phyloP scores from a whole-genome alignment of 495 filamentous ascomycete species.

The Penicillium desertorum region DNA sequence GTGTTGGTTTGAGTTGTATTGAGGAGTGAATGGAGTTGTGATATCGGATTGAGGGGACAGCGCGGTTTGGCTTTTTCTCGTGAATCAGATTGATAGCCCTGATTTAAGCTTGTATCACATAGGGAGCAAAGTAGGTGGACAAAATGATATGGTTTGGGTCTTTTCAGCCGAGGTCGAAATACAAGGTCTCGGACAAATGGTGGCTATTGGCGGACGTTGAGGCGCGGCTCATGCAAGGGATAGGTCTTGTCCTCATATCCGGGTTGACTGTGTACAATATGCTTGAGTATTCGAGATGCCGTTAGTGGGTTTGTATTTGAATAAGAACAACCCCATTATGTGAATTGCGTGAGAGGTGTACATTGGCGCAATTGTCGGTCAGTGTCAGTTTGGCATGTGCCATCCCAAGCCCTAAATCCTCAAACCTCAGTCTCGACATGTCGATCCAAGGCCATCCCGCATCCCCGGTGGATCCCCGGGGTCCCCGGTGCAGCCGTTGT shows the following conservation, averaged over 20 bases:
- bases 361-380: not conserved
- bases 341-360: not conserved
- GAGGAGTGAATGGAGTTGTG: not conserved
- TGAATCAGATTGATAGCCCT: not conserved
- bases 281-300: not conserved
- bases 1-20: not conserved
- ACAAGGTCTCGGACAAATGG: not conserved
- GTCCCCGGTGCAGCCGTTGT: not conserved
- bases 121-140: not conserved
- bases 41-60: conserved; percentile 1
- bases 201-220: not conserved
- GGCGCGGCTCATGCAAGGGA: conserved; percentile 6
- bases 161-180: not conserved
- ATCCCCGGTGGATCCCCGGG: not conserved
- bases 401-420: not conserved
- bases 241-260: not conserved
- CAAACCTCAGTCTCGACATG: not conserved
- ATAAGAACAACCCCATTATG: not conserved
- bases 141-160: no score
- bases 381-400: not conserved
- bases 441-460: not conserved
- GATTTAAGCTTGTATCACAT: not conserved
- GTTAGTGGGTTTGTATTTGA: not conserved
- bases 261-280: not conserved
- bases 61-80: not conserved